These are phyloP conservation scores for Polytolypa hystricis DNA, from an alignment of 2,329 filamentous ascomycete species.

Conservation along the genomic window DNA sequence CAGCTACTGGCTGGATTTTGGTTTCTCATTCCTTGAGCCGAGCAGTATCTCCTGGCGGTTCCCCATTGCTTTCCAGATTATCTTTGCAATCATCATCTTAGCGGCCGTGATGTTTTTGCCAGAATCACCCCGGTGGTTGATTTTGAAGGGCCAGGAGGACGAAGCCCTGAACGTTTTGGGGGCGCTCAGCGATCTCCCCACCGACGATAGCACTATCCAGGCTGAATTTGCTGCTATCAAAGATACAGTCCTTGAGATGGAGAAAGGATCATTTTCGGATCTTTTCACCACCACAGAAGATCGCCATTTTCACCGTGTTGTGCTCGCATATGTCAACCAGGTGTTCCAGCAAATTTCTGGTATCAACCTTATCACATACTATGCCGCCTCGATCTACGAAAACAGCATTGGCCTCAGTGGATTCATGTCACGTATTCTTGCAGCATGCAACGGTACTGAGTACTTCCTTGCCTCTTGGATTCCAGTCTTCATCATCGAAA, in stretches of 20 bases:
- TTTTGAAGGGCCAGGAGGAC: slow-evolving; percentile 44
- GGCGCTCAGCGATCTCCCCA: slow-evolving; percentile 37
- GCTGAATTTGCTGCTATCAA: slow-evolving; percentile 43
- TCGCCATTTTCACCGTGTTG: slow-evolving; percentile 45
- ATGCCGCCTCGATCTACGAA: slow-evolving; percentile 34
- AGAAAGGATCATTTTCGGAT: slow-evolving; percentile 43
- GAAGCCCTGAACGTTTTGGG: slow-evolving; percentile 38
- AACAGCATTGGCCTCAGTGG: slow-evolving; percentile 30
- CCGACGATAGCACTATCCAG: slow-evolving; percentile 35
- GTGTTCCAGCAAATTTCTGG: slow-evolving; percentile 43
- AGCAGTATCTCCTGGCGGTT: slow-evolving; percentile 43
- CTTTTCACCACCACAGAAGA: slow-evolving; percentile 49
- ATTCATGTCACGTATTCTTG: slow-evolving; percentile 38
- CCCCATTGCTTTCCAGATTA: slow-evolving; percentile 47
- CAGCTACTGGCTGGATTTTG: slow-evolving; percentile 42
- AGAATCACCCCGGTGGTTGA: slow-evolving; percentile 49
- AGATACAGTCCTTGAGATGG: slow-evolving; percentile 41
- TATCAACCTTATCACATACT: slow-evolving; percentile 37
- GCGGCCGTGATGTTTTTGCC: slow-evolving; percentile 39
- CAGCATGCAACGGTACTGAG: slow-evolving; percentile 44
- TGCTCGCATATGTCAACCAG: slow-evolving; percentile 47
- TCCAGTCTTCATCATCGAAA: slow-evolving; percentile 41
- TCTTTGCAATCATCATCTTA: slow-evolving; percentile 44
- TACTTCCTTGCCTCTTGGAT: slow-evolving; percentile 43
- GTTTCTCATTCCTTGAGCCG: slow-evolving; percentile 42